Conservation (phyloP, 768 basidiomycete species). For the Sporobolomyces roseus region DNA sequence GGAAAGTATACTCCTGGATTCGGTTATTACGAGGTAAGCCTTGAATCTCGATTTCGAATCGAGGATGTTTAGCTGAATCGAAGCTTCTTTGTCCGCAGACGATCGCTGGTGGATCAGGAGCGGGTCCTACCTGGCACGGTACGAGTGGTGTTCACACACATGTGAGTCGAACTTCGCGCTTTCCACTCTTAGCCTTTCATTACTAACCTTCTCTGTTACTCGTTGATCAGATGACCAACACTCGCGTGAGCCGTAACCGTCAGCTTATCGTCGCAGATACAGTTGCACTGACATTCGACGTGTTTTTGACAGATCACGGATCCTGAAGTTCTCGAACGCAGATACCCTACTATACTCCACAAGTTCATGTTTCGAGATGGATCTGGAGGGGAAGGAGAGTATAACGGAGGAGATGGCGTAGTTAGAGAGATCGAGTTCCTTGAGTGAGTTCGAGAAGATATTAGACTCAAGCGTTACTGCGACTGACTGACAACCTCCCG, state of each 20-base stretch:
- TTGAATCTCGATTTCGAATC: no score
- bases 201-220: no score
- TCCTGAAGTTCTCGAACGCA: conserved; percentile 86
- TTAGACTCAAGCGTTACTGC: no score
- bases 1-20: conserved; percentile 57
- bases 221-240: no score
- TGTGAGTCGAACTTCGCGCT: conserved; percentile 56
- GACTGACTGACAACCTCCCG: not conserved
- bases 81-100: conserved; percentile 53
- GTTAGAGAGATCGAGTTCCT: conserved; percentile 77
- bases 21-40: conserved; percentile 50
- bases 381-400: conserved; percentile 37
- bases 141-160: conserved; percentile 66
- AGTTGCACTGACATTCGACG: no score
- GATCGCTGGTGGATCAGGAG: conserved; percentile 88
- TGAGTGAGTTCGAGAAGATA: conserved; percentile 9
- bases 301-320: conserved; percentile 62
- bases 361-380: conserved; percentile 55
- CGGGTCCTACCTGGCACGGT: conserved; percentile 84
- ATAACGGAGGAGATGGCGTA: conserved; percentile 78
- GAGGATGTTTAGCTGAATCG: no score
- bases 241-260: no score
- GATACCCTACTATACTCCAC: conserved; percentile 87
- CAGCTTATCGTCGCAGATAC: no score
- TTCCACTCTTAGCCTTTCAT: not conserved